phyloP scores from a whole-genome alignment of 2,329 filamentous ascomycete genomes.

The Dendrostoma leiphaemia region DNA sequence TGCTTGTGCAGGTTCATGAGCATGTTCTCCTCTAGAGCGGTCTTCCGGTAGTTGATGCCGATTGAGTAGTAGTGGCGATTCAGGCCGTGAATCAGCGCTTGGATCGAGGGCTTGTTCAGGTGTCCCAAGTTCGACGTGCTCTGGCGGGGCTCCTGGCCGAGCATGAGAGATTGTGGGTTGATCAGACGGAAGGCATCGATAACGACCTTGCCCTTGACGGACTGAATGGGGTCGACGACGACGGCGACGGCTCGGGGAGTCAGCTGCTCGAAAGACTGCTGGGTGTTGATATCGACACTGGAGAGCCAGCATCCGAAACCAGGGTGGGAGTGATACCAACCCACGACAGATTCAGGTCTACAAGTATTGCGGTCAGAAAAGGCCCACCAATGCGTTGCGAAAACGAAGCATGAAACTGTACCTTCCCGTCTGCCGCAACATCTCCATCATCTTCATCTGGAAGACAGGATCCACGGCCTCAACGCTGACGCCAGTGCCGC shows the following conservation, averaged over 20 bases:
- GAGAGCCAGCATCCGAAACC: constrained; percentile 99
- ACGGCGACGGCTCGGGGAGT: constrained; percentile 96
- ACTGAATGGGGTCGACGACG: constrained; percentile 97
- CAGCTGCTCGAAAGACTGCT: constrained; percentile 99
- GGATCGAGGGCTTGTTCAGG: constrained; percentile 99
- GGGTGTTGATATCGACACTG: constrained; percentile 98
- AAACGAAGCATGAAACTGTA: constrained; percentile 40
- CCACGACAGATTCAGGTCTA: constrained; percentile 94
- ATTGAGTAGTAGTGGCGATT: constrained; percentile 99
- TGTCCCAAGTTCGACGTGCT: constrained; percentile 97
- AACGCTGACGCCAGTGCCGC: constrained; percentile 95
- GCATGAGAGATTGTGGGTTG: constrained; percentile 95
- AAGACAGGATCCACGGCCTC: constrained; percentile 98
- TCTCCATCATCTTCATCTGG: constrained; percentile 99
- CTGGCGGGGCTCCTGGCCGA: constrained; percentile 95
- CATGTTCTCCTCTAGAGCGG: constrained; percentile 98
- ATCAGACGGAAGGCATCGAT: constrained; percentile 99
- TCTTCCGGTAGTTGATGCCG: constrained; percentile 97
- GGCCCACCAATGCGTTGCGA: neutral
- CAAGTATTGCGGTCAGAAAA: neutral
- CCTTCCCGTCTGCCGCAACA: constrained; percentile 96
- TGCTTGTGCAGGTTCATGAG: constrained; percentile 99
- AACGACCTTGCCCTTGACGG: constrained; percentile 98
- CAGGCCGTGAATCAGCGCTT: constrained; percentile 95
- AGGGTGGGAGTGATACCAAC: constrained; percentile 99